A percentile compares a stretch with the other conserved stretches of the same genome.
phyloP scores from a whole-genome alignment of 352 stramenopile genomes.

The Phytophthora cryptogea region DNA sequence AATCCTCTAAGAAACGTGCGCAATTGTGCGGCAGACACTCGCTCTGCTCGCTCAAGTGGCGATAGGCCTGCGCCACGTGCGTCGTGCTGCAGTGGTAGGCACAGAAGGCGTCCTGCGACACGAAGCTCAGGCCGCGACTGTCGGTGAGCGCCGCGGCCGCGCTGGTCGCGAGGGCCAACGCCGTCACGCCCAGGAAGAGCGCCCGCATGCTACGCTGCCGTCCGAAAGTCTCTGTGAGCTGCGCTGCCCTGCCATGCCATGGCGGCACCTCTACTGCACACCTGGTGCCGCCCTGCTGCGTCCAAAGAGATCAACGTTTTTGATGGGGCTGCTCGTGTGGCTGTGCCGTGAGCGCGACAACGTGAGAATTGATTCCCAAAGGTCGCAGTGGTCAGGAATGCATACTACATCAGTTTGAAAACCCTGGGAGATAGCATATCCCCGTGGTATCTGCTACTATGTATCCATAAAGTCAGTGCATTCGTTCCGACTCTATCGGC shows the following conservation, averaged over 20 bases:
- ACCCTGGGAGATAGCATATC: neutral
- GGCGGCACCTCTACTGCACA: slow-evolving; percentile 27
- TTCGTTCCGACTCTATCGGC: slow-evolving; percentile 12
- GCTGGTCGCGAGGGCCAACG: neutral
- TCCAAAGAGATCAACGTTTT: slow-evolving; percentile 16
- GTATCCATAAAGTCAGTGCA: slow-evolving; percentile 17
- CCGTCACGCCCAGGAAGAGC: slow-evolving; percentile 17
- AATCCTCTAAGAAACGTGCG: slow-evolving; percentile 19
- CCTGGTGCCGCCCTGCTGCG: slow-evolving; percentile 12
- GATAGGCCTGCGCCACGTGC: slow-evolving; percentile 47
- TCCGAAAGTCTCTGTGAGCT: slow-evolving; percentile 32
- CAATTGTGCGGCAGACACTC: slow-evolving; percentile 47
- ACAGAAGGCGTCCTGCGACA: slow-evolving; percentile 54
- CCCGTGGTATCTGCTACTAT: slow-evolving; percentile 1
- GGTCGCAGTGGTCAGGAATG: neutral
- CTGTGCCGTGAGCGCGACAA: neutral
- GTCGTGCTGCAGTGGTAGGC: slow-evolving; percentile 60
- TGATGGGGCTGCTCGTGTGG: slow-evolving; percentile 22
- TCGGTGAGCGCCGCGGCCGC: slow-evolving; percentile 26
- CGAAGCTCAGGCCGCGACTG: slow-evolving; percentile 48
- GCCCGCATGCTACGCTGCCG: slow-evolving; percentile 24
- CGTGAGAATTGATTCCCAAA: slow-evolving; percentile 5
- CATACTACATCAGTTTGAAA: no score
- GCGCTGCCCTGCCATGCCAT: no score
- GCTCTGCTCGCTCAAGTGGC: slow-evolving; percentile 37